These are phyloP conservation scores for Gaultheria prostrata DNA, from an alignment of 148 eudicot genomes.

Conservation along the genomic window DNA sequence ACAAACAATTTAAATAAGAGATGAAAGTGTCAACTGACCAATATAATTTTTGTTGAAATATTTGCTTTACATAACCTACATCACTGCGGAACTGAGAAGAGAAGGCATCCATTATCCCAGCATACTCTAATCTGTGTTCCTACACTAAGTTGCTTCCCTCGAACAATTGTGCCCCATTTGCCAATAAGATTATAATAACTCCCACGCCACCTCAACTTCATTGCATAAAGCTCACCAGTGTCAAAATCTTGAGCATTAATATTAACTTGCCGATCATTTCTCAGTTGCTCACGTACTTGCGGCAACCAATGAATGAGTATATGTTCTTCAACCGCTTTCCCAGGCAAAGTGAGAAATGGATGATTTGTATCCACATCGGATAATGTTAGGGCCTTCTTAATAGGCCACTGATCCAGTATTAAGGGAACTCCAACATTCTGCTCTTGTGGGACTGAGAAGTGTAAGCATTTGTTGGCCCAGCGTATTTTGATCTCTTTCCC, in stretches of 20 bases:
- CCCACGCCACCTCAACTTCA: constrained; percentile 43
- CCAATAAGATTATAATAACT: constrained; percentile 35
- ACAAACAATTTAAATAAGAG: not conserved
- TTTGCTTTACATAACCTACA: not conserved
- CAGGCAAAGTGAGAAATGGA: constrained; percentile 39
- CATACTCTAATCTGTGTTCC: constrained; percentile 33
- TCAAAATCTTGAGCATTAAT: constrained; percentile 36
- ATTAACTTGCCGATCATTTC: constrained; percentile 30
- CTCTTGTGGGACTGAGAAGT: constrained; percentile 32
- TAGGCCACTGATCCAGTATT: constrained; percentile 30
- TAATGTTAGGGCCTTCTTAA: constrained; percentile 34
- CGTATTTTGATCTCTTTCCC: constrained; percentile 37
- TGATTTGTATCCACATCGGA: constrained; percentile 42
- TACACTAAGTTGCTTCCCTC: constrained; percentile 29
- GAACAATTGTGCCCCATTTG: constrained; percentile 34
- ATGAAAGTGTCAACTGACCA: not conserved
- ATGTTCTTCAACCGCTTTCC: constrained; percentile 38
- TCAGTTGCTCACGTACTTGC: constrained; percentile 31
- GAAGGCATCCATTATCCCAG: constrained; percentile 36
- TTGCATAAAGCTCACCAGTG: constrained; percentile 29
- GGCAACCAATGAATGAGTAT: constrained; percentile 29
- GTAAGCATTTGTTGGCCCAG: constrained; percentile 29
- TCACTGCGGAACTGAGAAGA: constrained; percentile 28
- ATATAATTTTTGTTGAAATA: constrained; percentile 4
- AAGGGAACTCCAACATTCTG: constrained; percentile 15